phyloP scores from a whole-genome alignment of 306 rosid species.

The Benincasa hispida region DNA sequence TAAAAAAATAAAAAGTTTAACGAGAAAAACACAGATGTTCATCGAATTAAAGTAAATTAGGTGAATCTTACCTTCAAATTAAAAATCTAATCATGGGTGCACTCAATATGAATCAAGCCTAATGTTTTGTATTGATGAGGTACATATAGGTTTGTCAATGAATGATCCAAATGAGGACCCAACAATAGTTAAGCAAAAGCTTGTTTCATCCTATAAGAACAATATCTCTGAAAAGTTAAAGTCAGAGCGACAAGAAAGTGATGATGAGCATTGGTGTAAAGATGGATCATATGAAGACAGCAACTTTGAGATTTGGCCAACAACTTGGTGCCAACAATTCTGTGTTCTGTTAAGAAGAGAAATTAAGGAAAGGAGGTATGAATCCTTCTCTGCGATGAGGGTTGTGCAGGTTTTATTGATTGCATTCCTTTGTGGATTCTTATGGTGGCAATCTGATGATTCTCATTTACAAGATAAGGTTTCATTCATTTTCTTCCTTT shows the following conservation, averaged over 20 bases:
- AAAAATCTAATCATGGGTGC: not conserved
- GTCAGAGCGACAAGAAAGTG: conserved; percentile 12
- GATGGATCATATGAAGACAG: conserved; percentile 11
- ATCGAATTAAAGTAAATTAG: too few species aligned
- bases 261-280: not conserved
- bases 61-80: not conserved
- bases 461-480: conserved; percentile 62
- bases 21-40: too few species aligned
- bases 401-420: conserved; percentile 33
- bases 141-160: conserved; percentile 28
- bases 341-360: conserved; percentile 47
- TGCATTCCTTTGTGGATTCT: conserved; percentile 40
- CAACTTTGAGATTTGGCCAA: conserved; percentile 35
- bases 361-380: conserved; percentile 45
- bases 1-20: too few species aligned
- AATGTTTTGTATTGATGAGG: too few species aligned
- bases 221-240: conserved; percentile 14
- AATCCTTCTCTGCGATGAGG: conserved; percentile 37
- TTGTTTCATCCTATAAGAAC: conserved; percentile 22
- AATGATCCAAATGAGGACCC: conserved; percentile 26
- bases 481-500: not conserved
- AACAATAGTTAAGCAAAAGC: conserved; percentile 18
- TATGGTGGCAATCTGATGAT: conserved; percentile 49
- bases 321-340: conserved; percentile 62
- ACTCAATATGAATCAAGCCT: not conserved